Base-by-base conservation (phyloP, 129 eudicot species). In the Tagetes patula region DNA sequence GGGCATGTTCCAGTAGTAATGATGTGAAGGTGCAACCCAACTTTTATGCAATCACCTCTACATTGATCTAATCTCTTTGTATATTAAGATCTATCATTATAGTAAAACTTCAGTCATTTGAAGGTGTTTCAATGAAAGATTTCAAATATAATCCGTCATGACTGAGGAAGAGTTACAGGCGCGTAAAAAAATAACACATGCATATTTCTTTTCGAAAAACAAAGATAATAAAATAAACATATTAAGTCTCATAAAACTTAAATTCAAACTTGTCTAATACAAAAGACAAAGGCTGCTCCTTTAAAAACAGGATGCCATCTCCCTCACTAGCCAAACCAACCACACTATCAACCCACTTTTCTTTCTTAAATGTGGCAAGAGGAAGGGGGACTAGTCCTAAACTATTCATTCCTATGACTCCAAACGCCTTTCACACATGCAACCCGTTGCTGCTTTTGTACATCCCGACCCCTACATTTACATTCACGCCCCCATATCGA, bases 391-490 rank as follows among this genome's bases (percentile, higher is more conserved):
- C 45, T 12, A 48, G 54, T 48, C 53, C 73, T 63, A 42, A 40
- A 67, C 59, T 70, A 52, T 56, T 71, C 27, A 20, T 20, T 20
- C 78, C 69, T 70, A 55, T 52, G 33, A 73, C 55, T 52, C 14
- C 42, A 65, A 74, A 69, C 73, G 58, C 50, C 27, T 65, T 37
- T 92, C 82, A 92, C 58, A 71, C 91, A 76, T 87, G 96, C 77
- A 87, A 68, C 14, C 96, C 96, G 65, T 85, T 89, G 46, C 96
- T 85, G 6, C 82, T 88, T 8, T 60, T 64, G 73, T 84, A 88
- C 72, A 85, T 78, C 2, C 88, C 87, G 27, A 69, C 70, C 13
- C 9, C 55, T 13, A 74, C 77, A 38, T 88, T 91, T 31, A 85
- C 68, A 37, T 65, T 77, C 78, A 70, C 84, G 5, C 83, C 82